Evolutionary conservation across 768 basidiomycete species (phyloP).

Genomic region (Kwoniella heveanensis): DNA sequence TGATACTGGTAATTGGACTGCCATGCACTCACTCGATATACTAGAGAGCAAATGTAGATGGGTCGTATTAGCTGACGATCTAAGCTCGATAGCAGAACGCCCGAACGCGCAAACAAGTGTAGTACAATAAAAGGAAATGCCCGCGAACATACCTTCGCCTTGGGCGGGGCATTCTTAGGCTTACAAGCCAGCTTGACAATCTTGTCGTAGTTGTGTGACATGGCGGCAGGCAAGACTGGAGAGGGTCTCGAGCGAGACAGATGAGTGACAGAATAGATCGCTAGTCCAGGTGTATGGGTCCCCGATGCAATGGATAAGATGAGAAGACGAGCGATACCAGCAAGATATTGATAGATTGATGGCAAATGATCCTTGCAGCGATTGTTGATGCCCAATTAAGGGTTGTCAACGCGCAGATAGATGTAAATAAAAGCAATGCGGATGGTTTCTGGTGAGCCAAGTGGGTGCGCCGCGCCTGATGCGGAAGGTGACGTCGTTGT

Average conservation of each 20-base stretch:
- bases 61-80: not conserved
- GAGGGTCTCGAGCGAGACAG: too few species aligned
- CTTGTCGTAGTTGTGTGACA: conserved; percentile 59
- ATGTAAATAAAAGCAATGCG: too few species aligned
- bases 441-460: too few species aligned
- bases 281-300: not conserved
- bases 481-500: not conserved
- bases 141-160: conserved; percentile 72
- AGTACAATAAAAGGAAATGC: too few species aligned
- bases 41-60: conserved; percentile 58
- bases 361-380: not conserved
- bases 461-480: too few species aligned
- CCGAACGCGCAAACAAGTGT: too few species aligned
- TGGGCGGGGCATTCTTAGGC: conserved; percentile 92
- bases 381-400: not conserved
- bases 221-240: conserved; percentile 20
- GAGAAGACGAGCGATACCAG: too few species aligned
- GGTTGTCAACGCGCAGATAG: not conserved
- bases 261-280: too few species aligned
- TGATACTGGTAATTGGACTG: too few species aligned
- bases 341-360: too few species aligned
- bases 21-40: conserved; percentile 80
- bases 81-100: too few species aligned
- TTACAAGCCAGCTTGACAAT: conserved; percentile 95
- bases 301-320: too few species aligned